Percentiles rank a stretch among this genome's conserved stretches.
phyloP scores from a whole-genome alignment of 2,329 filamentous ascomycete species.

The Zymoseptoria pseudotritici region DNA sequence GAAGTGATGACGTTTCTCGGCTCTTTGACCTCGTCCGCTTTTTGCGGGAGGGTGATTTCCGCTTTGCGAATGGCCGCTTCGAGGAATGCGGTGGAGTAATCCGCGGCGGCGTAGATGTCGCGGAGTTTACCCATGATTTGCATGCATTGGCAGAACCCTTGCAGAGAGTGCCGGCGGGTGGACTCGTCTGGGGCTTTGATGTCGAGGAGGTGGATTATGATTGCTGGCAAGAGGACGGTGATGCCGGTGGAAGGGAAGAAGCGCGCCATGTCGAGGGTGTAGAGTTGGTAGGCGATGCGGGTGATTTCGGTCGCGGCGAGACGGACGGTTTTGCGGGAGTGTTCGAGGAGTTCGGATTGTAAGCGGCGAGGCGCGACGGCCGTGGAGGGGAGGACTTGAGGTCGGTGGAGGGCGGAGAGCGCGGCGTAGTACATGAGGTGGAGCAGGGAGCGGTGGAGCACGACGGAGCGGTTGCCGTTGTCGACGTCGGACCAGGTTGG shows the following conservation, averaged over 20 bases:
- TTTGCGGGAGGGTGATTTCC: constrained; percentile 59
- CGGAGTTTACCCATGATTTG: constrained; percentile 78
- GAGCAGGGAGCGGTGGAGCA: constrained; percentile 71
- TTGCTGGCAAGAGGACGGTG: constrained; percentile 81
- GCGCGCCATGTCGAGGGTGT: constrained; percentile 63
- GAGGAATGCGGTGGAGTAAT: constrained; percentile 92
- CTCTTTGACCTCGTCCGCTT: constrained; percentile 25
- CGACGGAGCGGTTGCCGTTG: constrained; percentile 52
- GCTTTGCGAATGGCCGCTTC: constrained; percentile 85
- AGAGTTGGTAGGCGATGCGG: constrained; percentile 69
- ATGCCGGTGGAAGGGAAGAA: constrained; percentile 85
- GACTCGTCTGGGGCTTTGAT: constrained; percentile 75
- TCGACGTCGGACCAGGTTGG: constrained; percentile 50
- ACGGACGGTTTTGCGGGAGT: constrained; percentile 74
- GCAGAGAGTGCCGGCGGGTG: constrained; percentile 63
- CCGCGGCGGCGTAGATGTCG: constrained; percentile 87
- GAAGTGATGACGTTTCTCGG: constrained; percentile 31
- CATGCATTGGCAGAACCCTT: constrained; percentile 88
- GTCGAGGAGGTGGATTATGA: constrained; percentile 88
- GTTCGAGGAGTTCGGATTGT: constrained; percentile 67
- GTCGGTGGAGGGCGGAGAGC: constrained; percentile 80
- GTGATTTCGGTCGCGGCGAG: constrained; percentile 82
- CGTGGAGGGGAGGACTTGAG: constrained; percentile 76
- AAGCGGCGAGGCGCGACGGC: constrained; percentile 30
- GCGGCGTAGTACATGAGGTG: constrained; percentile 94